These are phyloP conservation scores for Debaryomyces fabryi DNA, from an alignment of 1,139 yeast genomes.

Conservation along the genomic window DNA sequence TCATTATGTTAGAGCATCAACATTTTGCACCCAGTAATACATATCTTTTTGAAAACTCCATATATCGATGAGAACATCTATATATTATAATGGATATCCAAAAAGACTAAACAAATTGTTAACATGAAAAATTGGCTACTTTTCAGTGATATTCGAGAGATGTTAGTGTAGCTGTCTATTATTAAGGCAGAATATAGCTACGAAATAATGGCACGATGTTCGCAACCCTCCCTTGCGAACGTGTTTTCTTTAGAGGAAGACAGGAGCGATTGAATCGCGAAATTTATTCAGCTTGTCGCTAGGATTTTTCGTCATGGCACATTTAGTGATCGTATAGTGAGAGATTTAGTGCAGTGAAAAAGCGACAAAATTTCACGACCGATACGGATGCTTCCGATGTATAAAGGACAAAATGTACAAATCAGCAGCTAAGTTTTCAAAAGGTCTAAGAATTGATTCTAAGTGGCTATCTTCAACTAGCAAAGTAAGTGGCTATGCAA, in stretches of 20 bases:
- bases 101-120: neutral
- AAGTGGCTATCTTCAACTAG: neutral
- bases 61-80: neutral
- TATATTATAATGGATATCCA: neutral
- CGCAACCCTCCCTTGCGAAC: neutral
- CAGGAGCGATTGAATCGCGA: neutral
- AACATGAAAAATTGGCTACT: neutral
- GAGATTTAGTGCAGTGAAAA: neutral
- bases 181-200: neutral
- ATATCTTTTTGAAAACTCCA: neutral
- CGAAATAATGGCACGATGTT: neutral
- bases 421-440: neutral
- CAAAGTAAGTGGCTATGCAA: slow-evolving; percentile 23
- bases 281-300: neutral
- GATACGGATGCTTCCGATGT: neutral
- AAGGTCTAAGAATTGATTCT: no score
- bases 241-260: neutral
- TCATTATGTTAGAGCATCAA: neutral
- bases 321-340: neutral
- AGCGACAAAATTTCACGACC: neutral
- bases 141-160: neutral
- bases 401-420: neutral
- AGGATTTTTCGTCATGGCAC: neutral
- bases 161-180: neutral
- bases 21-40: slow-evolving; percentile 5